Conservation (phyloP, 768 basidiomycete species). For the Cystofilobasidium capitatum region DNA sequence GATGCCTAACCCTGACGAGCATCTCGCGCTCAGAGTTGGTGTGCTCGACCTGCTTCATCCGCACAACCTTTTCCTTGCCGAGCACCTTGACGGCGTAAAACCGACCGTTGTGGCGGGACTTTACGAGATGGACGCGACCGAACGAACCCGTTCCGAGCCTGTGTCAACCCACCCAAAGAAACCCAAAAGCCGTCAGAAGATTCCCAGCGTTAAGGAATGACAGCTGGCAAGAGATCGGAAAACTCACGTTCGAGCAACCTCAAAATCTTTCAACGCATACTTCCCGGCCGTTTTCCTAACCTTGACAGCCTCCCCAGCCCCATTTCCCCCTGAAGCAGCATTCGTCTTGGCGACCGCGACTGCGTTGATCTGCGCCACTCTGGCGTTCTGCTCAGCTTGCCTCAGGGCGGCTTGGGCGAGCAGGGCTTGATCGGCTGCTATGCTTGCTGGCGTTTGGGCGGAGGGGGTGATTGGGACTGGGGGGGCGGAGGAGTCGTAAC, state of each 20-base stretch:
- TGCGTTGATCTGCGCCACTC: slow-evolving; percentile 24
- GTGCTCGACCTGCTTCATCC: slow-evolving; percentile 44
- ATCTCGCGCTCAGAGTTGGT: slow-evolving; percentile 42
- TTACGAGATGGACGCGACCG: slow-evolving; percentile 27
- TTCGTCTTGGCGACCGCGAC: slow-evolving; percentile 3
- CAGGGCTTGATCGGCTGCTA: slow-evolving; percentile 20
- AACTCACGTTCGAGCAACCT: slow-evolving; percentile 26
- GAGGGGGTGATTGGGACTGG: not conserved
- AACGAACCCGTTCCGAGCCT: slow-evolving; percentile 28
- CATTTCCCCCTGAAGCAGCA: not conserved
- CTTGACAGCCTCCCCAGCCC: slow-evolving; percentile 7
- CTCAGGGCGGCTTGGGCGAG: slow-evolving; percentile 22
- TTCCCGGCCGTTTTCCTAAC: slow-evolving; percentile 27
- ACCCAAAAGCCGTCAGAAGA: not conserved
- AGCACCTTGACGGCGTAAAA: slow-evolving; percentile 95
- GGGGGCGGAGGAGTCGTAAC: slow-evolving; percentile 3
- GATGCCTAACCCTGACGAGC: slow-evolving; percentile 41
- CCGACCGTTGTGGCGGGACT: slow-evolving; percentile 81
- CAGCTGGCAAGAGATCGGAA: not conserved
- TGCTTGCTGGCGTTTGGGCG: slow-evolving; percentile 1
- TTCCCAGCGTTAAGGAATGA: not conserved
- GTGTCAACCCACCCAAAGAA: not conserved
- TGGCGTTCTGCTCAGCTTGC: slow-evolving; percentile 24
- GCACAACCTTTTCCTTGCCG: slow-evolving; percentile 82
- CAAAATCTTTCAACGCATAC: slow-evolving; percentile 27